phyloP scores from a whole-genome alignment of 306 rosid genomes.

The Prunus salicina region DNA sequence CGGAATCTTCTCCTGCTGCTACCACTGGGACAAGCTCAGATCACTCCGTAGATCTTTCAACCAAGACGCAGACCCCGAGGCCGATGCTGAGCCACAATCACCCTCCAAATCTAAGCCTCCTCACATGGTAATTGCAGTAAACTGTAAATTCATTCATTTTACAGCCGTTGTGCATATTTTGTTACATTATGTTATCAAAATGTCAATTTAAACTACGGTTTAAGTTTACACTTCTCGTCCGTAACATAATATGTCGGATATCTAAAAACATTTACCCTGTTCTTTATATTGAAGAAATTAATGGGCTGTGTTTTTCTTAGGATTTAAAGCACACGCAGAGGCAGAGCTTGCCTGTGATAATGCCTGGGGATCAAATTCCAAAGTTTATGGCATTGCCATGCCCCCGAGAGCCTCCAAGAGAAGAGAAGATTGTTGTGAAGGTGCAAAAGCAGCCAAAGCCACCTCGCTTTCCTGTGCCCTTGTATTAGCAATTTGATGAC shows the following conservation, averaged over 20 bases:
- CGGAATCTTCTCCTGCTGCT: constrained; percentile 95
- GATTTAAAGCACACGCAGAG: constrained; percentile 36
- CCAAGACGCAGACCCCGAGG: constrained; percentile 16
- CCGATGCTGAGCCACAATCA: constrained; percentile 28
- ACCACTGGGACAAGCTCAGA: constrained; percentile 94
- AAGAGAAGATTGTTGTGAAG: constrained; percentile 34
- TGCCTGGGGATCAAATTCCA: constrained; percentile 84
- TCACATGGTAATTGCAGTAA: constrained; percentile 32
- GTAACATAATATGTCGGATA: no score
- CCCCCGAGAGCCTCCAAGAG: constrained; percentile 58
- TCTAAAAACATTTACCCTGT: neutral
- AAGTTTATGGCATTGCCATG: constrained; percentile 92
- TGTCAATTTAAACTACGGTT: neutral
- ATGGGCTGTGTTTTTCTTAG: constrained; percentile 16
- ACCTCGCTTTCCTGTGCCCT: constrained; percentile 50
- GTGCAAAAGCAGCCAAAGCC: constrained; percentile 54
- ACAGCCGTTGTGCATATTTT: neutral
- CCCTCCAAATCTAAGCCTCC: constrained; percentile 43
- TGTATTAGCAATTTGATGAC: constrained; percentile 17
- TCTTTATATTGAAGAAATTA: neutral
- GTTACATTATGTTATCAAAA: neutral
- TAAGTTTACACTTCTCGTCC: neutral
- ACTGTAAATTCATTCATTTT: neutral
- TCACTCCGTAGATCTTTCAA: constrained; percentile 57
- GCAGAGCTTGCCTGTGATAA: constrained; percentile 73